Percentiles rank a stretch among this genome's conserved stretches.
Evolutionary conservation across 164 flowering plant genomes (phyloP).

Genomic region (Berberis vulgaris): DNA sequence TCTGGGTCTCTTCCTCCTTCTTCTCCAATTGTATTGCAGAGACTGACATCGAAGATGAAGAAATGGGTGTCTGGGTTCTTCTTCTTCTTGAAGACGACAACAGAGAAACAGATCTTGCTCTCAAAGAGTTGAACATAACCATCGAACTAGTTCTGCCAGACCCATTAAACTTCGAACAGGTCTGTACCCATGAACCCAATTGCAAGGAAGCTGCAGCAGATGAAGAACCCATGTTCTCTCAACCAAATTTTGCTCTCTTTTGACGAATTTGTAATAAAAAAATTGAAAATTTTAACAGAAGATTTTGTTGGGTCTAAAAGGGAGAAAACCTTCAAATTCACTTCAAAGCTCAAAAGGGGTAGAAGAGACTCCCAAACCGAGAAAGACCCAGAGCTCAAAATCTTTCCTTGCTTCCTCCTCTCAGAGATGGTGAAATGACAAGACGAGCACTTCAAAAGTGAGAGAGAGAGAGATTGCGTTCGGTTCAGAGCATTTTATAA

Average conservation of each 20-base stretch:
- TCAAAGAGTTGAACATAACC: conserved; percentile 9
- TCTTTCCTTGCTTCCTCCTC: too few relatives aligned
- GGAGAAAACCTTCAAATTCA: too few relatives aligned
- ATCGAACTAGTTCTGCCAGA: conserved; percentile 20
- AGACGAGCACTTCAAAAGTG: too few relatives aligned
- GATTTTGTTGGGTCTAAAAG: too few relatives aligned
- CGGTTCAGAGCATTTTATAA: too few relatives aligned
- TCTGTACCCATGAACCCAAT: conserved; percentile 32
- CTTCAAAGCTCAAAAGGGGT: too few relatives aligned
- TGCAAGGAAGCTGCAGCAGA: conserved; percentile 8
- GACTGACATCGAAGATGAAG: conserved; percentile 7
- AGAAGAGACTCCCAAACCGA: too few relatives aligned
- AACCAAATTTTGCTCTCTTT: neutral
- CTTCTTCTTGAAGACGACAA: neutral
- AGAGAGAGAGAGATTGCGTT: too few relatives aligned
- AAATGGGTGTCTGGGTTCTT: neutral
- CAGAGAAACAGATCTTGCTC: neutral
- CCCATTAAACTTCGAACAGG: conserved; percentile 20
- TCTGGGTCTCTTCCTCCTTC: conserved; percentile 13
- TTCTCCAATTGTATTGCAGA: conserved; percentile 29
- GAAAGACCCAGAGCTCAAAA: too few relatives aligned
- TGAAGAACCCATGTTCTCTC: conserved; percentile 23
- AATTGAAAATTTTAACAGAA: too few relatives aligned
- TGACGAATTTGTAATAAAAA: too few relatives aligned
- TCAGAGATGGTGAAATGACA: too few relatives aligned